Conservation (phyloP, 768 basidiomycete species). For the Suillus cothurnatus region DNA sequence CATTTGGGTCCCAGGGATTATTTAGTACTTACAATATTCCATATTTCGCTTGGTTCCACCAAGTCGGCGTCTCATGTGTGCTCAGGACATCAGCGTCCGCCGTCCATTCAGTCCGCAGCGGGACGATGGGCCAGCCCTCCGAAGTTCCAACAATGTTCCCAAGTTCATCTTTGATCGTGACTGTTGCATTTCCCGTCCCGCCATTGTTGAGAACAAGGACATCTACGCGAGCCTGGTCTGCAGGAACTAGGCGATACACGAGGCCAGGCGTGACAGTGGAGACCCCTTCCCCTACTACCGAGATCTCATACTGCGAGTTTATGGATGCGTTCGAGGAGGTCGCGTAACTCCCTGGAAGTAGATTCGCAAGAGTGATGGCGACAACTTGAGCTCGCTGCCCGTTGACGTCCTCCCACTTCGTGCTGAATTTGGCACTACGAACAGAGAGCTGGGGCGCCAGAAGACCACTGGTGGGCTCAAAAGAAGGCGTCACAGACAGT, state of each 20-base stretch:
- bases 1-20: not conserved
- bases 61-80: slow-evolving; percentile 54
- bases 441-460: slow-evolving; percentile 37
- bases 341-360: slow-evolving; percentile 39
- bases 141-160: slow-evolving; percentile 40
- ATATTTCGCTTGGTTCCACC: slow-evolving; percentile 58
- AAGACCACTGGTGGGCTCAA: slow-evolving; percentile 26
- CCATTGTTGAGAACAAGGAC: slow-evolving; percentile 45
- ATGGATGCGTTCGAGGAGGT: slow-evolving; percentile 34
- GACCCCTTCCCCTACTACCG: slow-evolving; percentile 41
- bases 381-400: slow-evolving; percentile 47
- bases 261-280: slow-evolving; percentile 44
- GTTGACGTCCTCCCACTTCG: slow-evolving; percentile 45
- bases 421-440: slow-evolving; percentile 46
- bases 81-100: slow-evolving; percentile 37
- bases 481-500: slow-evolving; percentile 41
- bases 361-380: slow-evolving; percentile 54
- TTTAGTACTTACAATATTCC: slow-evolving; percentile 54
- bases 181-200: slow-evolving; percentile 30
- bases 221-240: slow-evolving; percentile 52
- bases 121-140: slow-evolving; percentile 39
- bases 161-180: slow-evolving; percentile 34
- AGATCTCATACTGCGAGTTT: slow-evolving; percentile 35
- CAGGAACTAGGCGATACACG: slow-evolving; percentile 48
- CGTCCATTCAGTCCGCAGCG: slow-evolving; percentile 44